Percentiles rank a stretch among this genome's conserved stretches.
These are phyloP conservation scores for Vigna angularis DNA, from an alignment of 306 rosid species.

Conservation along the genomic window DNA sequence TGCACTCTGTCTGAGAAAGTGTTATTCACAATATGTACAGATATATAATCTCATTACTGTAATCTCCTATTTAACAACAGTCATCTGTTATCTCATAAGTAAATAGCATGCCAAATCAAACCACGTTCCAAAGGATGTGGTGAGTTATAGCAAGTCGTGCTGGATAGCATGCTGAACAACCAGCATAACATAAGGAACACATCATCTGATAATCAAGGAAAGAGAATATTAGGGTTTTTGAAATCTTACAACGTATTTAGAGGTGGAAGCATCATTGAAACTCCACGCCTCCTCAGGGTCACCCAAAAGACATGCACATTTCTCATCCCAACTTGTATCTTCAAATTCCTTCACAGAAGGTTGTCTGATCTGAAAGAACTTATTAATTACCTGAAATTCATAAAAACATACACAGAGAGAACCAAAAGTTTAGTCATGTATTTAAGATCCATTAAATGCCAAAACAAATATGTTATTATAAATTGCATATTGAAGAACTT, in stretches of 20 bases:
- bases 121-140: slow-evolving; percentile 24
- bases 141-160: slow-evolving; percentile 6
- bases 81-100: slow-evolving; percentile 27
- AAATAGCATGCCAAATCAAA: slow-evolving; percentile 30
- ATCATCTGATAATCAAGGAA: slow-evolving; percentile 5
- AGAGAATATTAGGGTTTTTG: slow-evolving; percentile 35
- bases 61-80: slow-evolving; percentile 22
- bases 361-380: slow-evolving; percentile 84
- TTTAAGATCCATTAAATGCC: slow-evolving; percentile 33
- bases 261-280: slow-evolving; percentile 77
- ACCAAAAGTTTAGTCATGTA: slow-evolving; percentile 12
- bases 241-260: slow-evolving; percentile 84
- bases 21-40: slow-evolving; percentile 68
- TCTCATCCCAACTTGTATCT: slow-evolving; percentile 75
- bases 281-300: slow-evolving; percentile 83
- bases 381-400: slow-evolving; percentile 69
- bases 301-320: slow-evolving; percentile 76
- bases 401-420: slow-evolving; percentile 39
- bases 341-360: slow-evolving; percentile 52
- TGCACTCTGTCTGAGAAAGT: slow-evolving; percentile 97
- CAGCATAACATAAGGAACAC: slow-evolving; percentile 25
- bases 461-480: slow-evolving; percentile 17
- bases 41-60: slow-evolving; percentile 50
- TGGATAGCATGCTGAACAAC: slow-evolving; percentile 32
- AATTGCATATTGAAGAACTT: slow-evolving; percentile 26